A percentile compares a stretch with the other conserved stretches of the same genome.
These are phyloP conservation scores for Kwoniella sp. DNA, from an alignment of 768 basidiomycete genomes.

Conservation along the genomic window DNA sequence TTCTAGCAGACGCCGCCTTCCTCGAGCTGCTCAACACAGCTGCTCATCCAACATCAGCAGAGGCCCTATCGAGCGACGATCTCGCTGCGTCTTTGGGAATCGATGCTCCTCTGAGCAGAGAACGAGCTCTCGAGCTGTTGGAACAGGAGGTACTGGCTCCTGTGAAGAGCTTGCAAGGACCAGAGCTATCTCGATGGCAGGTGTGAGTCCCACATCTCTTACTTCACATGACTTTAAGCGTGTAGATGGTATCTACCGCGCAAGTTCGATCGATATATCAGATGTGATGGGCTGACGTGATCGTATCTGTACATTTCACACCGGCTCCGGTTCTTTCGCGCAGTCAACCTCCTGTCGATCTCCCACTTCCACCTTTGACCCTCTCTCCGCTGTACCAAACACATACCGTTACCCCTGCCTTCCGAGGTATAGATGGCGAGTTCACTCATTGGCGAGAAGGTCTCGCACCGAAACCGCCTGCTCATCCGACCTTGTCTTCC, in stretches of 20 bases:
- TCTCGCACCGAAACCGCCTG: conserved; percentile 45
- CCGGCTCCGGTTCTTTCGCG: background rate
- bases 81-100: conserved; percentile 41
- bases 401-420: conserved; percentile 47
- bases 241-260: background rate
- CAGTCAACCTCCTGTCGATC: conserved; percentile 62
- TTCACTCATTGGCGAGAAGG: conserved; percentile 65
- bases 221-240: no score
- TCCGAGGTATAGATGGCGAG: conserved; percentile 44
- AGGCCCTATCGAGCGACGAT: conserved; percentile 29
- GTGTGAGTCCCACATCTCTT: conserved; percentile 60
- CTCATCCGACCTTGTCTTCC: conserved; percentile 68
- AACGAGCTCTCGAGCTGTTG: conserved; percentile 59
- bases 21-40: conserved; percentile 31
- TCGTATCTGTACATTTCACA: background rate
- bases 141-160: conserved; percentile 76
- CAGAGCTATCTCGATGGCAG: conserved; percentile 81
- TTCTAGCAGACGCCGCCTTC: conserved; percentile 16
- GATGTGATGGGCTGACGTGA: background rate
- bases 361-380: conserved; percentile 61
- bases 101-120: conserved; percentile 26
- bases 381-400: conserved; percentile 45
- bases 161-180: conserved; percentile 65
- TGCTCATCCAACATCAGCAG: conserved; percentile 13
- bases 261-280: background rate